phyloP scores from a whole-genome alignment of 2,329 filamentous ascomycete genomes.

The Colletotrichum karsti region DNA sequence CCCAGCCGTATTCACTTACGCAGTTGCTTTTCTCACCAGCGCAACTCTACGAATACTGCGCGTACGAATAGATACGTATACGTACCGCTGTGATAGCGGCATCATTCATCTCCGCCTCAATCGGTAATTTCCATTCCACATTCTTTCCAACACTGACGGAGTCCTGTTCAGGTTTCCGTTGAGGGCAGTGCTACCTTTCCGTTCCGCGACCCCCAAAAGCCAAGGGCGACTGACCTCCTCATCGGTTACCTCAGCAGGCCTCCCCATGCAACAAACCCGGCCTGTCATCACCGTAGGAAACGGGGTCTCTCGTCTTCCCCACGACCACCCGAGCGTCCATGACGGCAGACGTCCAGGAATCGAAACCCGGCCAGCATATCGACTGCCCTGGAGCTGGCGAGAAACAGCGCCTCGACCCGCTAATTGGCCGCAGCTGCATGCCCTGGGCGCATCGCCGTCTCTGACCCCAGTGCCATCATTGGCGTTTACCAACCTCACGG shows the following conservation, averaged over 20 bases:
- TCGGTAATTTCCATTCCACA: constrained; percentile 19
- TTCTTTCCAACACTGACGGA: not conserved
- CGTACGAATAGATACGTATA: too few relatives aligned
- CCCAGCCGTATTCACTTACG: not conserved
- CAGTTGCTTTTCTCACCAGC: not conserved
- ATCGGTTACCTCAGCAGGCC: not conserved
- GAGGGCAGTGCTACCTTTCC: constrained; percentile 14
- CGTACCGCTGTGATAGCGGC: constrained; percentile 5
- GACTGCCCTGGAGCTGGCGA: not conserved
- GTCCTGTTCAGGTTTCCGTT: not conserved
- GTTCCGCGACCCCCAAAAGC: not conserved
- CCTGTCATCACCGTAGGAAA: not conserved
- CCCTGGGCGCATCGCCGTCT: constrained; percentile 3
- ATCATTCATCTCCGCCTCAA: constrained; percentile 17
- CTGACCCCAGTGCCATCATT: not conserved
- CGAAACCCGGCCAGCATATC: too few relatives aligned
- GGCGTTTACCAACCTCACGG: not conserved
- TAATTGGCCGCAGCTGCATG: constrained; percentile 26
- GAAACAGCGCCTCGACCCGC: constrained; percentile 28
- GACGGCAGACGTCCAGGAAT: not conserved
- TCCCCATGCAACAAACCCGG: not conserved
- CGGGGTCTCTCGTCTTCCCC: not conserved
- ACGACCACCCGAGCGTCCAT: not conserved
- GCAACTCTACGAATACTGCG: too few relatives aligned
- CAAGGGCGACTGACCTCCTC: not conserved